These are phyloP conservation scores for Ceratobasidium theobromae DNA, from an alignment of 1,284 basidiomycete species.

Conservation along the genomic window DNA sequence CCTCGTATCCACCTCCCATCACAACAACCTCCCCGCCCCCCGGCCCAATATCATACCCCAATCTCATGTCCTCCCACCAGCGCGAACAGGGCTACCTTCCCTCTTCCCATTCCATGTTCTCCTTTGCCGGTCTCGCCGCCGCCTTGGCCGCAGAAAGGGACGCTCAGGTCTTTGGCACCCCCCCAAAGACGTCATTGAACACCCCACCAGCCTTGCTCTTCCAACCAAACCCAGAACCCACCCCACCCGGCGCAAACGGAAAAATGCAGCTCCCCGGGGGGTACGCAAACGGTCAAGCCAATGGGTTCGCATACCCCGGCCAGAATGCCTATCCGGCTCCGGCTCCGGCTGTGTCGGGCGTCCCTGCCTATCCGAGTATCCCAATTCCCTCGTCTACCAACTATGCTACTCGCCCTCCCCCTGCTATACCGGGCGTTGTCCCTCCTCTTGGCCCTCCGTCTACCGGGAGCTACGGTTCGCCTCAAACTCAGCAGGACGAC, in stretches of 20 bases:
- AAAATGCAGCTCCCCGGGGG: constrained; percentile 38
- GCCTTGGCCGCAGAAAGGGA: constrained; percentile 22
- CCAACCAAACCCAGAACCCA: constrained; percentile 34
- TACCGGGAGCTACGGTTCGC: not conserved
- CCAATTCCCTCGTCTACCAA: not conserved
- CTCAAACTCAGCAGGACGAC: constrained; percentile 9
- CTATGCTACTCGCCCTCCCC: constrained; percentile 23
- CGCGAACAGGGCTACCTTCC: constrained; percentile 67
- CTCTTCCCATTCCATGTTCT: constrained; percentile 58
- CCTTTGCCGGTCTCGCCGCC: constrained; percentile 17
- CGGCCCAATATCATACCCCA: constrained; percentile 18
- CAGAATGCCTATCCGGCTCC: too few species aligned
- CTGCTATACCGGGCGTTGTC: not conserved
- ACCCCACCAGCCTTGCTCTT: constrained; percentile 40
- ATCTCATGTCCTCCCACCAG: constrained; percentile 67
- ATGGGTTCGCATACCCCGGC: too few species aligned
- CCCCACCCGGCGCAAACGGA: constrained; percentile 36
- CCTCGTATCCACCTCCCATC: constrained; percentile 25
- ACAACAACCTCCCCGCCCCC: constrained; percentile 25
- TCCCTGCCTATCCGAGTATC: not conserved
- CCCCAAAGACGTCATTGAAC: constrained; percentile 37
- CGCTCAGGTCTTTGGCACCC: constrained; percentile 40
- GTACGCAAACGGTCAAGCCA: too few species aligned
- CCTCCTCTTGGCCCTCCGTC: not conserved
- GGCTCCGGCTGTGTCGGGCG: too few species aligned